Evolutionary conservation across 192 early-diverging fungal species (phyloP).

Genomic region (Rhizophagus sp.): DNA sequence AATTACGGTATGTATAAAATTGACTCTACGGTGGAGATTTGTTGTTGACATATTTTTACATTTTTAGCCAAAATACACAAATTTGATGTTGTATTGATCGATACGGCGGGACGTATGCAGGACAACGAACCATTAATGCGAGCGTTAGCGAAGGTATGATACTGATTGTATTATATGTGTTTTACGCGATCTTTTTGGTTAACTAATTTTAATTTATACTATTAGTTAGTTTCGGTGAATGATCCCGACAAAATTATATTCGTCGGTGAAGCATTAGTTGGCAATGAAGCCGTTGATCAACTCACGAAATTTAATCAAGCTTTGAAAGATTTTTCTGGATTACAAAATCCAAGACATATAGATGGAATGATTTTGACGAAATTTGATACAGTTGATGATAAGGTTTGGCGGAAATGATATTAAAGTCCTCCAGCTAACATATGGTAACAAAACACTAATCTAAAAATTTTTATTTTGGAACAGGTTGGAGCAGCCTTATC

Average conservation of each 20-base stretch:
- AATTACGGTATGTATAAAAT: conserved; percentile 55
- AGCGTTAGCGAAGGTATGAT: conserved; percentile 79
- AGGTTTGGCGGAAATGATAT: conserved; percentile 44
- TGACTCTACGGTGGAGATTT: too few relatives aligned
- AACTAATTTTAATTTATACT: background rate
- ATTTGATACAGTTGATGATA: conserved; percentile 96
- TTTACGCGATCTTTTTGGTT: background rate
- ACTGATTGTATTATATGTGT: background rate
- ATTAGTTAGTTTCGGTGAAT: conserved; percentile 81
- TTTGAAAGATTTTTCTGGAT: conserved; percentile 83
- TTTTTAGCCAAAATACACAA: conserved; percentile 59
- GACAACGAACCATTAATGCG: conserved; percentile 99
- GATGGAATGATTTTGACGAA: conserved; percentile 96
- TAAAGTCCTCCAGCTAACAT: background rate
- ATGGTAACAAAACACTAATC: background rate
- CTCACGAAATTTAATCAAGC: conserved; percentile 95
- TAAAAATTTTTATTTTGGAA: background rate
- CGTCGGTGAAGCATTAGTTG: conserved; percentile 96
- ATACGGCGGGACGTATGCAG: conserved; percentile 98
- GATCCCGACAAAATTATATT: conserved; percentile 96
- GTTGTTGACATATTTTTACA: background rate
- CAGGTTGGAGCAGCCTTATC: conserved; percentile 92
- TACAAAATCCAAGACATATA: conserved; percentile 82
- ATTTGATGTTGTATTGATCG: conserved; percentile 92
- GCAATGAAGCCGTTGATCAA: conserved; percentile 97